Evolutionary conservation across 2,329 filamentous ascomycete species (phyloP), one percentile per base, ranked within the genome.

Genomic region (Fusarium buharicum): DNA sequence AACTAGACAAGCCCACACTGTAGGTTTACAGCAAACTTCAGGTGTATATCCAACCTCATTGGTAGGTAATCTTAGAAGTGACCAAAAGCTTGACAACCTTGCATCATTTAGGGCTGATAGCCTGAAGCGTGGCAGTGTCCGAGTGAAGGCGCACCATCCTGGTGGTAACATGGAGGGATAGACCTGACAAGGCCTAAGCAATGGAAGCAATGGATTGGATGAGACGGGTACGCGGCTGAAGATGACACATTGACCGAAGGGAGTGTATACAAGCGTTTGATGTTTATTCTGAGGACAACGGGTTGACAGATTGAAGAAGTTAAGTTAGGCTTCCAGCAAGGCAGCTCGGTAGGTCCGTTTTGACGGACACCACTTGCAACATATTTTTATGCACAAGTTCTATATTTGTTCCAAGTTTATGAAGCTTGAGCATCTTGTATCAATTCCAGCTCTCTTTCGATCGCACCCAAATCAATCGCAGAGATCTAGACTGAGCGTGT

Each of bases 101-200:
- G 57, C 57, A 62, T 62, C 52, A 65, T 65, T 65, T 65, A 65
- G 62, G 62, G 62, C 62, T 65, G 62, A 65, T 45, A 65, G 62
- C 52, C 41, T 51, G 54, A 30, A 33, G 37, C 28, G 62, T 50
- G 62, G 62, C 57, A 66, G 62, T 66, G 62, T 50, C 39, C 37
- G 47, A 28, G n/a, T 40, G 46, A 63, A 24, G 59, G 51, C 43
- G 61, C 44, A 50, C 61, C 61, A 50, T 44, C 39, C 36, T 61
- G 52, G 38, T 62, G 62, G 62, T 62, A 65, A 59, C 56, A 44
- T 54, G 61, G 46, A 38, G 55, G 47, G 49, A 44, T 24, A 24
- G 22, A 24, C 22, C 22, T 24, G 22, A 24, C 22, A 27, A 36
- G 39, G 34, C 18, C 33, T 36, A 41, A n/a, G 16, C 24, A 34